Conservation (phyloP, 2,329 filamentous ascomycete species). For the Epichloe bromicola region DNA sequence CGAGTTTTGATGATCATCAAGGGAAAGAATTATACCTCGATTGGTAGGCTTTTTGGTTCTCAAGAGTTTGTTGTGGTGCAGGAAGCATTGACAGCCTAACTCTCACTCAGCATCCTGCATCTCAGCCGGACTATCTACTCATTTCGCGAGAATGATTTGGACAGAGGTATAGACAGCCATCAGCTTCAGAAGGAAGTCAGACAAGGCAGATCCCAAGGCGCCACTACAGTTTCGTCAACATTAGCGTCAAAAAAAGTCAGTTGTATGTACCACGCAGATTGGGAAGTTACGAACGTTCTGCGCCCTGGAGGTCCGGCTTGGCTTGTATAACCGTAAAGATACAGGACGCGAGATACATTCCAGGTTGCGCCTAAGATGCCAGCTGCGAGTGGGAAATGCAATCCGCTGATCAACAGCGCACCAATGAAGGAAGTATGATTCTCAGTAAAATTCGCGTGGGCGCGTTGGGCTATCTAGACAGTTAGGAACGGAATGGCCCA, state of each 20-base stretch:
- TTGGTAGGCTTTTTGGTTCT: no score
- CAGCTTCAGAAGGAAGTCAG: slow-evolving; percentile 26
- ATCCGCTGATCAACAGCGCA: slow-evolving; percentile 41
- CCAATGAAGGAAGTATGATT: slow-evolving; percentile 41
- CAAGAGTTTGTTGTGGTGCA: no score
- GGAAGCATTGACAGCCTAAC: no score
- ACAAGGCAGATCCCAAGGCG: slow-evolving; percentile 19
- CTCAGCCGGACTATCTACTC: neutral
- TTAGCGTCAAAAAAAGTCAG: neutral
- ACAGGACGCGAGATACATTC: slow-evolving; percentile 38
- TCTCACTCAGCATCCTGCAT: neutral
- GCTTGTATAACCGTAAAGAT: slow-evolving; percentile 41
- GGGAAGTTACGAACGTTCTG: slow-evolving; percentile 17
- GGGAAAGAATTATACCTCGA: no score
- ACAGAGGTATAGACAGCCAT: slow-evolving; percentile 31
- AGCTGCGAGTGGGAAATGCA: slow-evolving; percentile 38
- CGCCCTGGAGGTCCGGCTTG: slow-evolving; percentile 32
- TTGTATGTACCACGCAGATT: neutral
- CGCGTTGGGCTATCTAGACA: slow-evolving; percentile 36
- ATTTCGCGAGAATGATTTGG: slow-evolving; percentile 22
- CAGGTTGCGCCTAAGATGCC: slow-evolving; percentile 38
- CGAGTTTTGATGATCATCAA: neutral
- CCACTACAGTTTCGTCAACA: slow-evolving; percentile 18
- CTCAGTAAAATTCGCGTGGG: slow-evolving; percentile 52
- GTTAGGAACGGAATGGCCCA: neutral